A percentile compares a stretch with the other conserved stretches of the same genome.
phyloP scores from a whole-genome alignment of 2,329 filamentous ascomycete genomes.

The Microdochium paspali region DNA sequence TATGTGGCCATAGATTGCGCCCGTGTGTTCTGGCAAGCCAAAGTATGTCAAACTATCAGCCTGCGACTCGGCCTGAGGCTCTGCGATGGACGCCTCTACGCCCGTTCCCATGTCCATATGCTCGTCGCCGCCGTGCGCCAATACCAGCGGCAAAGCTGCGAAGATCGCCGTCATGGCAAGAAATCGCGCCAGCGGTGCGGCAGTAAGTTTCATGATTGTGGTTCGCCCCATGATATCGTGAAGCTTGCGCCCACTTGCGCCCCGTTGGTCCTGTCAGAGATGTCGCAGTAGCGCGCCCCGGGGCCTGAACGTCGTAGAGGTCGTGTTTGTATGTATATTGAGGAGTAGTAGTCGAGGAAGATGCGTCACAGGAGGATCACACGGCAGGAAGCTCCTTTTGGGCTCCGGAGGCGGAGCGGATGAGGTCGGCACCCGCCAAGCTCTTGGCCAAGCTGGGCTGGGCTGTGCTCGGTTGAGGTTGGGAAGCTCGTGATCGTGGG shows the following conservation, averaged over 20 bases:
- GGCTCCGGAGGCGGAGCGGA: neutral
- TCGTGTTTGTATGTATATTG: too few relatives aligned
- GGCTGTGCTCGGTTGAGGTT: neutral
- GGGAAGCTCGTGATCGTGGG: neutral
- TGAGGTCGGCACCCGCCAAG: neutral
- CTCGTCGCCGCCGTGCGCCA: slow-evolving; percentile 23
- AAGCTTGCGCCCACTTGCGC: neutral
- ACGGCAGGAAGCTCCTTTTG: neutral
- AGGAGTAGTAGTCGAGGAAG: too few relatives aligned
- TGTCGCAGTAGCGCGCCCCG: neutral
- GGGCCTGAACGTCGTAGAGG: too few relatives aligned
- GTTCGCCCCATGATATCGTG: neutral
- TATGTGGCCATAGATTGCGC: slow-evolving; percentile 47
- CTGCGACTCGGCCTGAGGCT: slow-evolving; percentile 16
- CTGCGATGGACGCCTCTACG: slow-evolving; percentile 14
- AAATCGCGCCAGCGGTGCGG: slow-evolving; percentile 12
- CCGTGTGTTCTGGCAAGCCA: slow-evolving; percentile 24
- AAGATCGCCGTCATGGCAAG: slow-evolving; percentile 17
- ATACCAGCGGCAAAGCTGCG: slow-evolving; percentile 17
- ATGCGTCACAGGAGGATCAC: too few relatives aligned
- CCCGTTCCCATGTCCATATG: slow-evolving; percentile 20
- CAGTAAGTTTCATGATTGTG: slow-evolving; percentile 12
- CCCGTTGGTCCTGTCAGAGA: neutral
- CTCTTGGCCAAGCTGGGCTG: neutral
- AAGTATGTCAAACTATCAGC: slow-evolving; percentile 24